Conservation (phyloP, 2,329 filamentous ascomycete species). For the Torrubiellomyces zombiae region DNA sequence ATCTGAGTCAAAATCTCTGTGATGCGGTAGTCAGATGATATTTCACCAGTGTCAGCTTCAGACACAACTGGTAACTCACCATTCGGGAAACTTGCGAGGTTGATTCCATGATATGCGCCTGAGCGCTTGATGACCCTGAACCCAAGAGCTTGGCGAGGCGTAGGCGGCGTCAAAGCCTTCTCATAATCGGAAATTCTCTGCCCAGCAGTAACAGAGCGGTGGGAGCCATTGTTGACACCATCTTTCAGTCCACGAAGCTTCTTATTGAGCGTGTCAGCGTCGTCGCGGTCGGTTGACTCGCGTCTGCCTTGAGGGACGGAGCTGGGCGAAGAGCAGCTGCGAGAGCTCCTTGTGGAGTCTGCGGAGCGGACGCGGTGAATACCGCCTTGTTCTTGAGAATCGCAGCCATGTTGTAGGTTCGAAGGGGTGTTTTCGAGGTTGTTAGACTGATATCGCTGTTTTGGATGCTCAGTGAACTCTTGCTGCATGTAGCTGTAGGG, state of each 20-base stretch:
- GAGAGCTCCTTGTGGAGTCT: conserved; percentile 11
- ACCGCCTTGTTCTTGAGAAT: conserved; percentile 24
- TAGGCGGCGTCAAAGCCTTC: conserved; percentile 33
- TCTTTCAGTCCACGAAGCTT: conserved; percentile 35
- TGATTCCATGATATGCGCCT: conserved; percentile 21
- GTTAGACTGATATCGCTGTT: conserved; percentile 22
- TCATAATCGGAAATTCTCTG: conserved; percentile 45
- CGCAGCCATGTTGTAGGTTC: conserved; percentile 40
- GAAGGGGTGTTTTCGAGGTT: conserved; percentile 14
- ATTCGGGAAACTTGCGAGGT: conserved; percentile 55
- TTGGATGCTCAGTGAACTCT: conserved; percentile 32
- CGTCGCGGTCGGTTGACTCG: conserved; percentile 16
- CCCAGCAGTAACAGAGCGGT: conserved; percentile 21
- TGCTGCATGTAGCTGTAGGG: conserved; percentile 46
- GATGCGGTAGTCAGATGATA: conserved; percentile 6
- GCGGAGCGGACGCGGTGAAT: conserved; percentile 14
- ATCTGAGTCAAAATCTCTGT: conserved; percentile 85
- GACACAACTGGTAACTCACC: conserved; percentile 34
- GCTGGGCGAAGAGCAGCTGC: conserved; percentile 19
- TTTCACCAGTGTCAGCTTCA: not conserved
- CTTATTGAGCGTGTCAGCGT: conserved; percentile 29
- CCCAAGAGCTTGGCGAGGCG: conserved; percentile 29
- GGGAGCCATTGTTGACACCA: conserved; percentile 12
- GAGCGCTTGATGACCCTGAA: conserved; percentile 39
- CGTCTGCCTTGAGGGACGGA: conserved; percentile 13